Conservation (phyloP, 768 basidiomycete species). For the Lactarius quietus region DNA sequence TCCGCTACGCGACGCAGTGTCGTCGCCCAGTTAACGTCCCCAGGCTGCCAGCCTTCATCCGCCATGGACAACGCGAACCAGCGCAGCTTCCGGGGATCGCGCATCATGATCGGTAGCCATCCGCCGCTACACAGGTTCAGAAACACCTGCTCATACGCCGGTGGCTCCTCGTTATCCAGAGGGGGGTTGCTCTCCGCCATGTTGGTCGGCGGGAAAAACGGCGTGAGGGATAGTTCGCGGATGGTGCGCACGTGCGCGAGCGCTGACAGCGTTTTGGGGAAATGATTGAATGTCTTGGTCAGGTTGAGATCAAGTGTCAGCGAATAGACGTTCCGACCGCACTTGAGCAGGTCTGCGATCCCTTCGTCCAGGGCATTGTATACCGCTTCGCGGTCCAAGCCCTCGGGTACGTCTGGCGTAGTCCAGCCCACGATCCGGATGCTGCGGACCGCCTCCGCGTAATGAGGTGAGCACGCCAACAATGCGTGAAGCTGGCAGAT, state of each 20-base stretch:
- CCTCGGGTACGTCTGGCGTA: background rate
- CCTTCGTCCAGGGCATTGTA: conserved; percentile 3
- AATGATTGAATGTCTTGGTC: conserved; percentile 2
- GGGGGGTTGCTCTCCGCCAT: background rate
- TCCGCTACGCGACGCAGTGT: conserved; percentile 8
- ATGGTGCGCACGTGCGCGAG: conserved; percentile 13
- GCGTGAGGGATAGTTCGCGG: conserved; percentile 7
- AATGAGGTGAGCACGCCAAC: conserved; percentile 8
- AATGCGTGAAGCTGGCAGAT: background rate
- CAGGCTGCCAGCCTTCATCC: background rate
- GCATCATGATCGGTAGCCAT: conserved; percentile 10
- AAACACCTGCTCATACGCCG: conserved; percentile 3
- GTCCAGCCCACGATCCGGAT: conserved; percentile 11
- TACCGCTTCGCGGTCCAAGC: background rate
- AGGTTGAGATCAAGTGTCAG: conserved; percentile 9
- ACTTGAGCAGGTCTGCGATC: background rate
- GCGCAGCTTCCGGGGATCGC: conserved; percentile 14
- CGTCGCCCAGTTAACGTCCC: background rate
- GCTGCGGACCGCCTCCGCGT: conserved; percentile 12
- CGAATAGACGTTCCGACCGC: background rate
- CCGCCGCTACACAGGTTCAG: conserved; percentile 2
- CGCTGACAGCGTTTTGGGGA: conserved; percentile 2
- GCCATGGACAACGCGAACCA: conserved; percentile 10
- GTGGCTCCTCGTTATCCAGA: background rate
- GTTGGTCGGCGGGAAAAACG: background rate